Evolutionary conservation across 108 stramenopile species (phyloP), one percentile per base, ranked within the genome.

Genomic region (Cyclostephanos tholiformis): DNA sequence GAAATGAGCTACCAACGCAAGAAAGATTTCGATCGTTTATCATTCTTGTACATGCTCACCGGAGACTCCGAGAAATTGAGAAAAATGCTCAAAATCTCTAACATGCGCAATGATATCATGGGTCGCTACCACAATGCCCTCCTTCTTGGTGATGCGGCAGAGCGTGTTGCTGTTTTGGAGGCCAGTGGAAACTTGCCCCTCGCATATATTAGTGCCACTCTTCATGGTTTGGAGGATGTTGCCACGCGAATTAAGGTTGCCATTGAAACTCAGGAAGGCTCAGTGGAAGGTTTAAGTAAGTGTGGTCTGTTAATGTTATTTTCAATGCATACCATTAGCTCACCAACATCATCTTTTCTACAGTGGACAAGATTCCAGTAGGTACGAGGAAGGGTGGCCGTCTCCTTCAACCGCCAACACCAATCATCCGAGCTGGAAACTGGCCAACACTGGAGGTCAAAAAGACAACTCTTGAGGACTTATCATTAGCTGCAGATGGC

Each of bases 1-100:
- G 97, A 98, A 75, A 98, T 97, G 97, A 96, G 96, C 46, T 98
- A 98, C 78, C 98, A 98, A 86, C 88, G 95, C 36, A 97, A 97
- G 66, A 98, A 97, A 75, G 96, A 98, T 85, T 97, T 97, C 63
- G 98, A 98, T 79, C 92, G 96, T 35, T 89, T 99, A 23, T 93
- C 91, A 59, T 99, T 99, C 83, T 85, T 99, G 74, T 98, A 98
- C 83, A 91, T 97, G 57, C 86, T 98, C 52, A 96, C 98, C 36
- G 94, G 82, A 82, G 93, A 97, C 76, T 91, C 87, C 7, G 98
- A 97, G 57, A 98, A 98, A 74, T 92, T 99, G 35, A 85, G 89
- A 61, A 97, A 97, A 85, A 98, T 98, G 97, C 85, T 96, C 71
- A 98, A 97, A 82, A 98, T 98, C 57, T 96, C 97, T 6, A 91